phyloP scores from a whole-genome alignment of 768 basidiomycete species.

The Auriscalpium microsporum region DNA sequence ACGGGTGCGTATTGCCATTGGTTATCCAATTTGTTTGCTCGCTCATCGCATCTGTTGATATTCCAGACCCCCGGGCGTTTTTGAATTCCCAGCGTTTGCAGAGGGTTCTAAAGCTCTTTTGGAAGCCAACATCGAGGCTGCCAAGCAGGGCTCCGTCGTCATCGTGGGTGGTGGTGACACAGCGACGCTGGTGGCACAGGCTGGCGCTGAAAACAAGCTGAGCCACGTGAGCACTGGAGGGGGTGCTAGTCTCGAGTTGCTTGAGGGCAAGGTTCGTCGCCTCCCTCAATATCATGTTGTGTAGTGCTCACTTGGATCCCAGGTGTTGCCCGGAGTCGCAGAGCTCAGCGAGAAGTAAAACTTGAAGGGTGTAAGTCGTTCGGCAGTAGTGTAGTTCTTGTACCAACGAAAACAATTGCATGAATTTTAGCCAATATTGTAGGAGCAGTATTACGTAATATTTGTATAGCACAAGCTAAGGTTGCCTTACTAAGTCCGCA shows the following conservation, averaged over 20 bases:
- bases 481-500: too few species aligned
- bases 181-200: conserved; percentile 90
- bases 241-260: conserved; percentile 85
- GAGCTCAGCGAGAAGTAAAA: conserved; percentile 75
- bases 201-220: conserved; percentile 75
- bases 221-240: conserved; percentile 97
- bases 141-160: conserved; percentile 77
- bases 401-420: background rate
- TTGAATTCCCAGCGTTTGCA: conserved; percentile 92
- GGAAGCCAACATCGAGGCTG: conserved; percentile 80
- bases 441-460: background rate
- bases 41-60: background rate
- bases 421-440: background rate
- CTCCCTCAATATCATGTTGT: background rate
- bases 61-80: conserved; percentile 89
- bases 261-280: conserved; percentile 86
- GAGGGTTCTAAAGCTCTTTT: conserved; percentile 78
- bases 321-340: conserved; percentile 87
- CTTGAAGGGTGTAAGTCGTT: background rate
- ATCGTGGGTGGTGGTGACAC: conserved; percentile 96
- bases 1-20: conserved; percentile 47
- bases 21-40: background rate
- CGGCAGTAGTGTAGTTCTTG: background rate
- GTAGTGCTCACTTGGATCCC: background rate
- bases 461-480: background rate